Base-by-base conservation (phyloP, 2,329 filamentous ascomycete genomes). In the Apiospora sp. region DNA sequence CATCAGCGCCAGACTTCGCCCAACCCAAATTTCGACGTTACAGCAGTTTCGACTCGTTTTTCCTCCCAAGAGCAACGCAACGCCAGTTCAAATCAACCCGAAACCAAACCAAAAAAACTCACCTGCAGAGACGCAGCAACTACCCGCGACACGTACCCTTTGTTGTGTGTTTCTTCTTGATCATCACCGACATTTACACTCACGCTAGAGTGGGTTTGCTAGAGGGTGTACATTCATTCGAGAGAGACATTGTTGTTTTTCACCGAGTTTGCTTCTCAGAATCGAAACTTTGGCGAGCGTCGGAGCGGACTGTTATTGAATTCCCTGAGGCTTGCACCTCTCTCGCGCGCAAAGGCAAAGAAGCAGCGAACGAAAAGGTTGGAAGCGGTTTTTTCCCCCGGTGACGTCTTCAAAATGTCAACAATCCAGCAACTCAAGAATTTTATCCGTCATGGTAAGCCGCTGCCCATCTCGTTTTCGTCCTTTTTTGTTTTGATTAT, bases 401-500 rank as follows among this genome's bases (percentile, higher is more conserved):
- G 77, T 79, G 76, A 79, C 78, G 74, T 78, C 73, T 72, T 74
- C 48, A 72, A 76, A 82, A 77, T 91, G 89, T 91, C 89, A 79
- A 91, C 90, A 77, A 97, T 98, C 86, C 96, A 98, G 86, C 96
- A 96, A 82, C 90, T 98, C 79, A 98, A 98, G 86, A 98, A 98
- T 85, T 97, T 98, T 85, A 96, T 98, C 85, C 94, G 96, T 77
- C 96, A 98, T 87, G 96, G 90, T 91, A 85, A 72, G 86, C 79
- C 46, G 41, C 34, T 64, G 24, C 72, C 61, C 54, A 73, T 71
- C 44, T 69, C 48, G 41, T 10, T 41, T 41, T 41, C 37, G 37
- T 41, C 37, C 10, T 41, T 41, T 41, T 10, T 41, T 41, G 71
- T 71, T 49, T 67, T 72, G 71, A 67, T 34, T 67, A 68, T 69